Conservation (phyloP, 495 filamentous ascomycete genomes). For the Lepidopterella palustris region DNA sequence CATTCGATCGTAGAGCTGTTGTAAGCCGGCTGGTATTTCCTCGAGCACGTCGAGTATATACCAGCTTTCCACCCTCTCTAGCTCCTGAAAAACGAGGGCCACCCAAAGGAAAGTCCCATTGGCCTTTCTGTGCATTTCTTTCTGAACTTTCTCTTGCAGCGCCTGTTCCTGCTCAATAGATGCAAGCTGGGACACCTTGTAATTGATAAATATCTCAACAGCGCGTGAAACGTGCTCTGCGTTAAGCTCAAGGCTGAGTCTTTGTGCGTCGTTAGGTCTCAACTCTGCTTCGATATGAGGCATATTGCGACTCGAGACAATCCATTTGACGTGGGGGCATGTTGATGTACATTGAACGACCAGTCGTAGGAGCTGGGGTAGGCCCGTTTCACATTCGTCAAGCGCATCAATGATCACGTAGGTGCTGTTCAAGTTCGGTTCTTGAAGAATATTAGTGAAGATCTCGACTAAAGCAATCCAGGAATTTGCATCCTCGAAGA, state of each 20-base stretch:
- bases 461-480: constrained; percentile 30
- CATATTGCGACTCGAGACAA: constrained; percentile 35
- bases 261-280: constrained; percentile 9
- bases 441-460: constrained; percentile 34
- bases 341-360: constrained; percentile 19
- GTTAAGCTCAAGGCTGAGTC: constrained; percentile 35
- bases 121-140: constrained; percentile 1
- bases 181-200: constrained; percentile 5
- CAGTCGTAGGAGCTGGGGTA: constrained; percentile 6
- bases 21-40: neutral
- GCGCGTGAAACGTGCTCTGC: constrained; percentile 12
- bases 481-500: constrained; percentile 36
- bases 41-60: neutral
- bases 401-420: constrained; percentile 27
- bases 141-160: constrained; percentile 1
- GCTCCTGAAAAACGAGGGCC: constrained; percentile 7
- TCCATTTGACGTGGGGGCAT: constrained; percentile 32
- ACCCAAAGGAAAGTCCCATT: constrained; percentile 5
- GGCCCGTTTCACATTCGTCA: neutral
- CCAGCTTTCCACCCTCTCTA: constrained; percentile 1
- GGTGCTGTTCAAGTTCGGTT: constrained; percentile 21
- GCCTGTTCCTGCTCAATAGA: neutral
- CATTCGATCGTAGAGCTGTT: neutral
- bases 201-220: constrained; percentile 29
- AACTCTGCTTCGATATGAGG: constrained; percentile 33